These are phyloP conservation scores for Isochrysis galbana DNA, from an alignment of 78 protist genomes.

Conservation along the genomic window DNA sequence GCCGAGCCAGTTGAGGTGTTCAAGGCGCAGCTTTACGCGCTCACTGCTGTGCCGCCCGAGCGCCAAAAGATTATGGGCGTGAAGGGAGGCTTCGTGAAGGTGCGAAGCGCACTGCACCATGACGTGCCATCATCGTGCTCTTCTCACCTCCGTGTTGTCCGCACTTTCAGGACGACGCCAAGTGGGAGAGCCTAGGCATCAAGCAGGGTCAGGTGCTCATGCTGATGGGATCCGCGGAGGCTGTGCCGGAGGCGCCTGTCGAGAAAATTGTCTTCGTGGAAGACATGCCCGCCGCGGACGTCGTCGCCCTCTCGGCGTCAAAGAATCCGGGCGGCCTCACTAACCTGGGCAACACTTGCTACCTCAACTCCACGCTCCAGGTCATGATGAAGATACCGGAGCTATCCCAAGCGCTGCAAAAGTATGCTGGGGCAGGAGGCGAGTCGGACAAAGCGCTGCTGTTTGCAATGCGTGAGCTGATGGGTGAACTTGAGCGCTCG, in stretches of 20 bases:
- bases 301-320: not conserved
- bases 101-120: not conserved
- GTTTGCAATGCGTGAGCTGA: not conserved
- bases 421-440: not conserved
- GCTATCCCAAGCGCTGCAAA: not conserved
- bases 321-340: not conserved
- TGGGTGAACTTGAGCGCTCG: not conserved
- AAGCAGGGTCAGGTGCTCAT: slow-evolving; percentile 25
- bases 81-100: slow-evolving; percentile 5
- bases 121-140: too few relatives aligned
- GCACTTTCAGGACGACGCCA: slow-evolving; percentile 76
- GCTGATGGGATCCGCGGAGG: slow-evolving; percentile 59
- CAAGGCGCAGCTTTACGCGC: slow-evolving; percentile 67
- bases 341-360: slow-evolving; percentile 33
- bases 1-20: slow-evolving; percentile 44
- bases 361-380: slow-evolving; percentile 27
- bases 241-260: slow-evolving; percentile 19
- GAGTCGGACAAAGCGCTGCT: not conserved
- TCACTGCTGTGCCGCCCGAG: slow-evolving; percentile 80
- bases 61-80: slow-evolving; percentile 76
- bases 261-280: slow-evolving; percentile 25
- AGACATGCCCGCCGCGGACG: slow-evolving; percentile 25
- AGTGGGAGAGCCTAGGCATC: slow-evolving; percentile 46
- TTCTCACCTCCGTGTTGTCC: too few relatives aligned
- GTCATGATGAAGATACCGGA: not conserved